A percentile compares a stretch with the other conserved stretches of the same genome.
phyloP scores from a whole-genome alignment of 805 yeast species.

The Saccharomyces jurei region DNA sequence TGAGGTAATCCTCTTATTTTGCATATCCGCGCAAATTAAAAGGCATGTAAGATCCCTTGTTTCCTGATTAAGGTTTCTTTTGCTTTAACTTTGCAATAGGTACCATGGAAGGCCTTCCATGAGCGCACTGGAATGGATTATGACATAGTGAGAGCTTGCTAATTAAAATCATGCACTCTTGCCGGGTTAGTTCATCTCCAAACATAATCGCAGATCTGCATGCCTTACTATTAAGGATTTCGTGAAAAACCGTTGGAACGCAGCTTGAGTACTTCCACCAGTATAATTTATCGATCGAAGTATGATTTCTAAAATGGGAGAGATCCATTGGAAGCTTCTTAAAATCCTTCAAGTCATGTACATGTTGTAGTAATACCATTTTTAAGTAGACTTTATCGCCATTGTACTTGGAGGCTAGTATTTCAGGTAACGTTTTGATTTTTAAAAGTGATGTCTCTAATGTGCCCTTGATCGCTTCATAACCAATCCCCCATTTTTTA shows the following conservation, averaged over 20 bases:
- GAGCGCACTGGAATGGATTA: conserved; percentile 75
- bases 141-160: conserved; percentile 38
- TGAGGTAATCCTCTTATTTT: background rate
- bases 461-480: background rate
- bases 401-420: conserved; percentile 31
- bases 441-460: conserved; percentile 5
- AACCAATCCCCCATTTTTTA: conserved; percentile 39
- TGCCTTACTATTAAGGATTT: conserved; percentile 50
- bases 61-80: background rate
- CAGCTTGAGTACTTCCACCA: conserved; percentile 36
- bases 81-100: conserved; percentile 33
- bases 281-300: background rate
- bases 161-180: conserved; percentile 41
- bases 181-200: conserved; percentile 43
- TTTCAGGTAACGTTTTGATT: conserved; percentile 39
- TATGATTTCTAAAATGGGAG: background rate
- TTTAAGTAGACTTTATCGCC: conserved; percentile 28
- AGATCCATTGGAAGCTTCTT: conserved; percentile 14
- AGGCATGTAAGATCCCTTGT: background rate
- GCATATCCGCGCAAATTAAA: background rate
- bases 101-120: conserved; percentile 68
- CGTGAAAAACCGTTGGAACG: conserved; percentile 45
- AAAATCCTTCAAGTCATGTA: conserved; percentile 35
- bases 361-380: conserved; percentile 37
- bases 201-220: conserved; percentile 67